phyloP scores from a whole-genome alignment of 192 early-diverging fungal species.

The Diversispora epigaea region DNA sequence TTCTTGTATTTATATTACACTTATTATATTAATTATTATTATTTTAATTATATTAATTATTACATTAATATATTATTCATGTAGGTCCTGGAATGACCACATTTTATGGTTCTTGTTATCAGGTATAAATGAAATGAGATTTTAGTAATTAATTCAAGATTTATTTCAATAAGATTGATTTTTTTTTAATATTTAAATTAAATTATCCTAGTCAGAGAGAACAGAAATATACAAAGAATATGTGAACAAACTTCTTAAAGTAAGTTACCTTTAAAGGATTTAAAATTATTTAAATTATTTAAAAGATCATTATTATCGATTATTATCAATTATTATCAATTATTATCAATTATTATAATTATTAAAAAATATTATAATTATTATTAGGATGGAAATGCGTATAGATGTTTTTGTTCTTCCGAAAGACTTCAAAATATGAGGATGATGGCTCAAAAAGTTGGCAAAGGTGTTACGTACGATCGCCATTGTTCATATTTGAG shows the following conservation, averaged over 20 bases:
- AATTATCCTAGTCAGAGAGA: constrained; percentile 64
- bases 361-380: background rate
- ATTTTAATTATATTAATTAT: no score
- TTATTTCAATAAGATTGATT: background rate
- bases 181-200: background rate
- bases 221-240: constrained; percentile 67
- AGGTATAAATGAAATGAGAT: constrained; percentile 41
- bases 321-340: background rate
- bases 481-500: constrained; percentile 72
- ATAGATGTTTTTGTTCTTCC: constrained; percentile 85
- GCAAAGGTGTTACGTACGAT: constrained; percentile 72
- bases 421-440: constrained; percentile 66
- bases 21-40: background rate
- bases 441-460: constrained; percentile 52
- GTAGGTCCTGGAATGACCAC: constrained; percentile 61
- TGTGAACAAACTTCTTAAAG: constrained; percentile 64
- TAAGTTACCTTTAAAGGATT: constrained; percentile 22
- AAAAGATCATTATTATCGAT: background rate
- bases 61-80: background rate
- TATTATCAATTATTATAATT: background rate
- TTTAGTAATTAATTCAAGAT: background rate
- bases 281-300: background rate
- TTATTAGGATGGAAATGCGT: constrained; percentile 64
- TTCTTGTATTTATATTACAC: no score
- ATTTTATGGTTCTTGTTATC: constrained; percentile 64